Percentiles rank a stretch among this genome's conserved stretches.
phyloP scores from a whole-genome alignment of 1,284 basidiomycete genomes.

The Rhodotorula sp. region DNA sequence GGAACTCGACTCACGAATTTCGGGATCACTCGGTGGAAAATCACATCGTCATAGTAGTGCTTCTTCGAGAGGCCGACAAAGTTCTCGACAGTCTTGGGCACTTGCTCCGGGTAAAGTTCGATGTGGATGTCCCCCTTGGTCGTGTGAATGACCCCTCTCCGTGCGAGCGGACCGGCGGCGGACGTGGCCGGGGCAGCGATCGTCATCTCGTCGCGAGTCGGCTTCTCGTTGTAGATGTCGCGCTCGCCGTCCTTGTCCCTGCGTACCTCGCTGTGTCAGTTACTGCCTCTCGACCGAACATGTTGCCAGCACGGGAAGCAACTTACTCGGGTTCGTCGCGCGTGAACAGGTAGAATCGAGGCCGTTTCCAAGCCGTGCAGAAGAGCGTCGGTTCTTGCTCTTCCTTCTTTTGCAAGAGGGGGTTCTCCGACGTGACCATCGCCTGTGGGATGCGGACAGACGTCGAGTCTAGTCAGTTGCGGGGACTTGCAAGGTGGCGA shows the following conservation, averaged over 20 bases:
- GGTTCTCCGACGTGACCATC: conserved; percentile 93
- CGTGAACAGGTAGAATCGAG: conserved; percentile 96
- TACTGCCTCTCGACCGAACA: neutral
- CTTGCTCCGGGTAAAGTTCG: conserved; percentile 81
- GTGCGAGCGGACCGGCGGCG: conserved; percentile 63
- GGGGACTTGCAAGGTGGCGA: no score
- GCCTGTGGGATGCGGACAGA: conserved; percentile 57
- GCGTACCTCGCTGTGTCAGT: neutral
- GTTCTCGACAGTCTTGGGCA: conserved; percentile 94
- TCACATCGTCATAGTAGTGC: conserved; percentile 87
- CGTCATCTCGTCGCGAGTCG: conserved; percentile 93
- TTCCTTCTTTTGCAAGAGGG: conserved; percentile 78
- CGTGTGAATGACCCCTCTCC: conserved; percentile 86
- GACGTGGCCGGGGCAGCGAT: conserved; percentile 68
- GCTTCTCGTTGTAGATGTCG: conserved; percentile 97
- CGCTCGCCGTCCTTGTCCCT: conserved; percentile 87
- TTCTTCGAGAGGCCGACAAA: conserved; percentile 91
- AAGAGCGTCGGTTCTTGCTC: conserved; percentile 87
- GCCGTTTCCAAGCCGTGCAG: conserved; percentile 87
- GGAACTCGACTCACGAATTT: conserved; percentile 67
- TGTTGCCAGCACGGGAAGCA: conserved; percentile 45
- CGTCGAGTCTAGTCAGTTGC: no score
- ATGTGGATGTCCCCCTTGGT: conserved; percentile 80
- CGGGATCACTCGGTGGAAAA: conserved; percentile 97
- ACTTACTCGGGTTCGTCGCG: conserved; percentile 79